A percentile compares a stretch with the other conserved stretches of the same genome.
Evolutionary conservation across 2,329 filamentous ascomycete genomes (phyloP).

Genomic region (Davidsoniella virescens): DNA sequence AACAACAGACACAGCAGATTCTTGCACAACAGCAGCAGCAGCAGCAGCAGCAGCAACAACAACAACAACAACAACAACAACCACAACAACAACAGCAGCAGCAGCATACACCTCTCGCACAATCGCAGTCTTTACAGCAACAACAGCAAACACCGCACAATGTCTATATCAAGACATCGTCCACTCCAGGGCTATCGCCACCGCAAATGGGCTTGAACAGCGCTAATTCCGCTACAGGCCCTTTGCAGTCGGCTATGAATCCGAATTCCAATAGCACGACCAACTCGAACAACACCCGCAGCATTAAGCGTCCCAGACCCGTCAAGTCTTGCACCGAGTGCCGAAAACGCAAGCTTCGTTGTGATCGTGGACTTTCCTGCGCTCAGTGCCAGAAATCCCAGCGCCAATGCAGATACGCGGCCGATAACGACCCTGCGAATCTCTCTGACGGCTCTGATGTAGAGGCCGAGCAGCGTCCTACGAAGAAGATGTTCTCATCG

Average conservation of each 20-base stretch:
- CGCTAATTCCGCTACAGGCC: neutral
- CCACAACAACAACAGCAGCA: neutral
- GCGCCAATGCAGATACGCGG: constrained; percentile 34
- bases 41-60: constrained; percentile 1
- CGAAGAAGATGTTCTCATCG: constrained; percentile 16
- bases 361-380: constrained; percentile 39
- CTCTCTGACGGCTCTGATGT: constrained; percentile 33
- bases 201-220: constrained; percentile 1
- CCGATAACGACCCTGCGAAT: constrained; percentile 31
- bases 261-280: neutral
- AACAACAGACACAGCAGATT: constrained; percentile 3
- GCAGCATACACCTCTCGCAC: constrained; percentile 5
- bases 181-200: constrained; percentile 6
- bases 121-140: constrained; percentile 6
- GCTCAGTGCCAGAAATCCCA: constrained; percentile 42
- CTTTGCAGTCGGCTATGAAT: constrained; percentile 1
- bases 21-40: constrained; percentile 1
- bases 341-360: constrained; percentile 39
- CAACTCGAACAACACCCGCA: constrained; percentile 17
- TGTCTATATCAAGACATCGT: constrained; percentile 8
- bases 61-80: neutral
- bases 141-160: neutral
- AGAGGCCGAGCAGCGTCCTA: constrained; percentile 18
- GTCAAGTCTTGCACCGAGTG: constrained; percentile 42
- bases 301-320: constrained; percentile 36